A percentile compares a stretch with the other conserved stretches of the same genome.
phyloP scores from a whole-genome alignment of 306 rosid species.

The Vigna trinervia region DNA sequence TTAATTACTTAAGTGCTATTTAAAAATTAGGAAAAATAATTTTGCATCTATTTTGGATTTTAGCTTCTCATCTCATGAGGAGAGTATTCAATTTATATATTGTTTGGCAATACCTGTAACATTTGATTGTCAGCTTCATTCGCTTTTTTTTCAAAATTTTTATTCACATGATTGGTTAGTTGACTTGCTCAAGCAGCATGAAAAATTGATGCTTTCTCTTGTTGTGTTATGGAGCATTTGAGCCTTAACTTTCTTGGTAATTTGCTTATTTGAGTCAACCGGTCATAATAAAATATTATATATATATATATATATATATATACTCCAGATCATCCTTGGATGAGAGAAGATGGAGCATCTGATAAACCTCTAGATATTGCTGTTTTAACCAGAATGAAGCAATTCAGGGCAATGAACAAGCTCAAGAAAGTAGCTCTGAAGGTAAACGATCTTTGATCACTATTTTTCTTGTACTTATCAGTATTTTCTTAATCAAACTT shows the following conservation, averaged over 20 bases:
- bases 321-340: slow-evolving; percentile 15
- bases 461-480: neutral
- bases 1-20: neutral
- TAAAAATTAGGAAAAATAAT: neutral
- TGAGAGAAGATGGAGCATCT: slow-evolving; percentile 66
- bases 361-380: slow-evolving; percentile 96
- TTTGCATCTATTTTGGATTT: neutral
- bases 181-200: neutral
- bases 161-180: neutral
- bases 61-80: neutral
- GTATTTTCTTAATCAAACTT: neutral
- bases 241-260: neutral
- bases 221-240: neutral
- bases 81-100: neutral
- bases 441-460: slow-evolving; percentile 42
- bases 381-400: slow-evolving; percentile 91
- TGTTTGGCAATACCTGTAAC: neutral
- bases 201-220: neutral
- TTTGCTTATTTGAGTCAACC: neutral
- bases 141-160: neutral
- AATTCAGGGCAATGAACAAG: slow-evolving; percentile 98
- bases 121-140: neutral
- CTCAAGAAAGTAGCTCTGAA: slow-evolving; percentile 94
- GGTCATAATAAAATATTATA: neutral
- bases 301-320: neutral